Percentiles rank a stretch among this genome's conserved stretches.
Conservation (phyloP, 441 rosid genomes). For the Hypseocharis bilobata region DNA sequence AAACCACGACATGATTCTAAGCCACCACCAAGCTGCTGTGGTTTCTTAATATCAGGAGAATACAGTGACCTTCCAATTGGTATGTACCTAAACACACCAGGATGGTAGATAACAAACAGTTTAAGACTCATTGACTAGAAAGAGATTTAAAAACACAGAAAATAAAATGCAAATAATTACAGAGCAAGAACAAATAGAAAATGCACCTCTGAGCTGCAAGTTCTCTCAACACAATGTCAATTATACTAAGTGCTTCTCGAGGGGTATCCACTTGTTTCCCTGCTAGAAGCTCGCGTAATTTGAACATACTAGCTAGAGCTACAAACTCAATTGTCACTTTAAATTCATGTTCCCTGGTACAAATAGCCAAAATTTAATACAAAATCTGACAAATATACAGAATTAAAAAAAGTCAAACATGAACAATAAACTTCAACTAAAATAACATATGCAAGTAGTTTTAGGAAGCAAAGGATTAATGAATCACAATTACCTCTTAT, state of each 20-base stretch:
- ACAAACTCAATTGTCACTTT: conserved; percentile 36
- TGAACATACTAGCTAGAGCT: conserved; percentile 32
- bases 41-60: conserved; percentile 31
- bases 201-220: conserved; percentile 31
- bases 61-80: conserved; percentile 38
- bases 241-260: conserved; percentile 34
- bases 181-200: neutral
- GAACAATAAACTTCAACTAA: neutral
- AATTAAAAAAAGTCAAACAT: neutral
- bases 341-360: conserved; percentile 29
- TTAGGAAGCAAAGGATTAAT: neutral
- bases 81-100: conserved; percentile 22
- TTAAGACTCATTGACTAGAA: neutral
- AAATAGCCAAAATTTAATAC: neutral
- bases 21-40: conserved; percentile 35
- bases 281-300: conserved; percentile 30
- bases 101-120: neutral
- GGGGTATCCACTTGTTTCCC: conserved; percentile 41
- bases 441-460: no score
- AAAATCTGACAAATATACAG: neutral
- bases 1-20: conserved; percentile 45
- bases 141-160: neutral
- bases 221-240: conserved; percentile 39
- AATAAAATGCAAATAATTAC: neutral
- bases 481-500: conserved; percentile 20